Evolutionary conservation across 2,329 filamentous ascomycete species (phyloP).

Genomic region (Aspergillus puulaauensis): DNA sequence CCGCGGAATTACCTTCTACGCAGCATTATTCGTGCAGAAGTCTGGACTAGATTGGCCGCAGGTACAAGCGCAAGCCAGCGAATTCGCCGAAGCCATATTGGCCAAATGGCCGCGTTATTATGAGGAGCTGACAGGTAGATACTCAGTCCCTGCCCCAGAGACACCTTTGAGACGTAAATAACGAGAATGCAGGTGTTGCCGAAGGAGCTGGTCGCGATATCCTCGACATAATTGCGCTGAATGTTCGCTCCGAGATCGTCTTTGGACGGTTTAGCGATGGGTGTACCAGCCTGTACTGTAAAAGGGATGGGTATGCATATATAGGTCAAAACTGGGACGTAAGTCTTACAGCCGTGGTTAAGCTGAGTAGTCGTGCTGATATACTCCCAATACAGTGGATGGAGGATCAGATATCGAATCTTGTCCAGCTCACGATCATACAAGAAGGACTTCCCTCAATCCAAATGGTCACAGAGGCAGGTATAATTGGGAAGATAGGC

Average conservation of each 20-base stretch:
- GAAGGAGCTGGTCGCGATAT: not conserved
- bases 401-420: not conserved
- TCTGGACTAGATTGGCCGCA: not conserved
- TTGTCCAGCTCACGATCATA: not conserved
- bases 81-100: not conserved
- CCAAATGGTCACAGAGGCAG: not conserved
- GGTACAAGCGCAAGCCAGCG: not conserved
- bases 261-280: conserved; percentile 3
- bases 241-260: conserved; percentile 1
- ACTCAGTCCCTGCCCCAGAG: not conserved
- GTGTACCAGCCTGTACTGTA: not conserved
- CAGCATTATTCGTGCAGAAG: not conserved
- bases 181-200: not conserved
- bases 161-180: not conserved
- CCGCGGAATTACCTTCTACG: not conserved
- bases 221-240: not conserved
- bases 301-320: not conserved
- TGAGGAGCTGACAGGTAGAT: not conserved
- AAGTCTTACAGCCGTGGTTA: not conserved
- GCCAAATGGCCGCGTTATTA: not conserved
- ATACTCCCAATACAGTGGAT: not conserved
- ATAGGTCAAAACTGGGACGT: conserved; percentile 1
- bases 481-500: not conserved
- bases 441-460: not conserved
- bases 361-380: not conserved